Evolutionary conservation across 192 early-diverging fungal genomes (phyloP).

Genomic region (Podila minutissima): DNA sequence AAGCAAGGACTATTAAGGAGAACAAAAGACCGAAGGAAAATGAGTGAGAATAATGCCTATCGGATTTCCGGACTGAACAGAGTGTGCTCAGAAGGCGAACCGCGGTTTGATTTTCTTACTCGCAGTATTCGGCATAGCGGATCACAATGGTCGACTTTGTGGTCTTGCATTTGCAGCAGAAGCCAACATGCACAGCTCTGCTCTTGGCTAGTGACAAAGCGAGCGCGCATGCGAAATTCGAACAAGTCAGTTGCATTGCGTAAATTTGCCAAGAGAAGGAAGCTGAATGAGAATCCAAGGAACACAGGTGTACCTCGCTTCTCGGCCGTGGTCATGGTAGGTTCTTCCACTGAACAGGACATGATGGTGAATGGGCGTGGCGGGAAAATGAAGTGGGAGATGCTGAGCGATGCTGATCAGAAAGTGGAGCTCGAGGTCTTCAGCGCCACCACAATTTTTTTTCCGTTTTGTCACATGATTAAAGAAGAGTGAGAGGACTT

Average conservation of each 20-base stretch:
- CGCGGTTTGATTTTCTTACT: slow-evolving; percentile 43
- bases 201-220: slow-evolving; percentile 19
- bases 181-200: slow-evolving; percentile 39
- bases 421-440: neutral
- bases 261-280: neutral
- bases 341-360: slow-evolving; percentile 48
- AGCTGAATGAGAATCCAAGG: neutral
- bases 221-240: neutral
- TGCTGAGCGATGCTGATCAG: neutral
- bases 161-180: slow-evolving; percentile 85
- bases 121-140: slow-evolving; percentile 82
- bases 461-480: too few species aligned
- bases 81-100: too few species aligned
- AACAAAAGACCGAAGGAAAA: neutral
- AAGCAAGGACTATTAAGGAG: slow-evolving; percentile 70
- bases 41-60: too few species aligned
- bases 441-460: too few species aligned
- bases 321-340: slow-evolving; percentile 46
- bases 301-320: slow-evolving; percentile 30
- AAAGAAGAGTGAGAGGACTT: too few species aligned
- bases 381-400: neutral
- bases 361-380: slow-evolving; percentile 4
- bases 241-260: neutral
- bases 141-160: slow-evolving; percentile 69
- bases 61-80: neutral